Conservation (phyloP, 495 filamentous ascomycete species). For the Entonaema liquescens region DNA sequence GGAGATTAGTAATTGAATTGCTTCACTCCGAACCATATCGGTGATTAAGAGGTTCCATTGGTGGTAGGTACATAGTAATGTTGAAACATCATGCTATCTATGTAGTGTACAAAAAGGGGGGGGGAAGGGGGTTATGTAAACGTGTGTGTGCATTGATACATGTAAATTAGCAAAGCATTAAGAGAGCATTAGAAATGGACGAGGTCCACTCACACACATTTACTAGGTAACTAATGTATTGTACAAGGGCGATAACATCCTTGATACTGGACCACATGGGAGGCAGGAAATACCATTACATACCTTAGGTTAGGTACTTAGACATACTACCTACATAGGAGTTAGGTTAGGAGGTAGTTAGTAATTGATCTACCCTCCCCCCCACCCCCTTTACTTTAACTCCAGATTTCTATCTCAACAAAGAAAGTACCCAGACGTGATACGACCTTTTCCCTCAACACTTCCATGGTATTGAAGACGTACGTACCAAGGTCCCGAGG, state of each 20-base stretch:
- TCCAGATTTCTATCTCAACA: background rate
- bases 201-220: background rate
- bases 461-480: background rate
- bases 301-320: background rate
- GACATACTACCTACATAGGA: too few species aligned
- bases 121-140: background rate
- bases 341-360: too few species aligned
- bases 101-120: background rate
- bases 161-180: too few species aligned
- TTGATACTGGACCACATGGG: background rate
- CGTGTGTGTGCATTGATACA: background rate
- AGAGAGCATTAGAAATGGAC: background rate
- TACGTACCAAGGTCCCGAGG: background rate
- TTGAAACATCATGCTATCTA: conserved; percentile 13
- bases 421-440: background rate
- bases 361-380: too few species aligned
- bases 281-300: background rate
- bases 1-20: background rate
- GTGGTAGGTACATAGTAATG: conserved; percentile 21
- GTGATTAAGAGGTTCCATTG: conserved; percentile 35
- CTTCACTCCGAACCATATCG: background rate
- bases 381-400: too few species aligned
- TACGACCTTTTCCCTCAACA: background rate
- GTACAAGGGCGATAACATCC: background rate
- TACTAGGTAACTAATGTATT: too few species aligned